Evolutionary conservation across 2,329 filamentous ascomycete genomes (phyloP).

Genomic region (Blumeriella jaapii): DNA sequence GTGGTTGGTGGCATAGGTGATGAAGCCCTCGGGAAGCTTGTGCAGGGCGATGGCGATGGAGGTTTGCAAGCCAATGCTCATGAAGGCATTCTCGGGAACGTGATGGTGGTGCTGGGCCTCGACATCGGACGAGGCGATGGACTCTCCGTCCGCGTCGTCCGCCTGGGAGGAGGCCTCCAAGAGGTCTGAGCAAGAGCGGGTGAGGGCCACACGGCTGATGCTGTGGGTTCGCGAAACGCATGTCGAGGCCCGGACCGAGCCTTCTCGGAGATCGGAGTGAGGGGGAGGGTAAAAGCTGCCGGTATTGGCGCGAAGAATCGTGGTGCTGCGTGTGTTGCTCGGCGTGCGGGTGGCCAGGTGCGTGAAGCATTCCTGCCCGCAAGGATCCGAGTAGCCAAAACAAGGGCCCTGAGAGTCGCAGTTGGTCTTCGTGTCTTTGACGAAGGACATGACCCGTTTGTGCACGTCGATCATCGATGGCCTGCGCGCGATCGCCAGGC

Average conservation of each 20-base stretch:
- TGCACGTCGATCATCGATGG: slow-evolving; percentile 44
- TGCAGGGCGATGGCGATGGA: slow-evolving; percentile 91
- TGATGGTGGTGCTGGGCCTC: slow-evolving; percentile 68
- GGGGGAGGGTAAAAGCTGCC: slow-evolving; percentile 10
- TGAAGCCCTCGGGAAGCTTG: slow-evolving; percentile 79
- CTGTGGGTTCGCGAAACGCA: not conserved
- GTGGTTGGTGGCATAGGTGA: slow-evolving; percentile 96
- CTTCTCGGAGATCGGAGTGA: too few species aligned
- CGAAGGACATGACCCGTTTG: slow-evolving; percentile 49
- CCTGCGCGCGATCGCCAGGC: slow-evolving; percentile 32
- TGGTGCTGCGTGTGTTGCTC: slow-evolving; percentile 5
- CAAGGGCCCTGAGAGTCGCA: slow-evolving; percentile 51
- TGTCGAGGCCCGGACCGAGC: not conserved
- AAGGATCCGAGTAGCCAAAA: slow-evolving; percentile 54
- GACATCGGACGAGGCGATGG: slow-evolving; percentile 17
- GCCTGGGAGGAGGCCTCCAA: slow-evolving; percentile 9
- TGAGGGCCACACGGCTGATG: slow-evolving; percentile 3
- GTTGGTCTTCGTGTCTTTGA: slow-evolving; percentile 51
- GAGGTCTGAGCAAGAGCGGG: slow-evolving; percentile 5
- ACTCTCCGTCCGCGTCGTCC: too few species aligned
- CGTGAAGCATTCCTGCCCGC: slow-evolving; percentile 54
- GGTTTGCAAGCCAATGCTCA: slow-evolving; percentile 91
- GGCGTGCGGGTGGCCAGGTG: slow-evolving; percentile 34
- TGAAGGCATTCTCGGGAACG: slow-evolving; percentile 84
- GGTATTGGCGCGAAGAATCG: slow-evolving; percentile 9